phyloP scores from a whole-genome alignment of 2,329 filamentous ascomycete species.

The Rutstroemia sp. region DNA sequence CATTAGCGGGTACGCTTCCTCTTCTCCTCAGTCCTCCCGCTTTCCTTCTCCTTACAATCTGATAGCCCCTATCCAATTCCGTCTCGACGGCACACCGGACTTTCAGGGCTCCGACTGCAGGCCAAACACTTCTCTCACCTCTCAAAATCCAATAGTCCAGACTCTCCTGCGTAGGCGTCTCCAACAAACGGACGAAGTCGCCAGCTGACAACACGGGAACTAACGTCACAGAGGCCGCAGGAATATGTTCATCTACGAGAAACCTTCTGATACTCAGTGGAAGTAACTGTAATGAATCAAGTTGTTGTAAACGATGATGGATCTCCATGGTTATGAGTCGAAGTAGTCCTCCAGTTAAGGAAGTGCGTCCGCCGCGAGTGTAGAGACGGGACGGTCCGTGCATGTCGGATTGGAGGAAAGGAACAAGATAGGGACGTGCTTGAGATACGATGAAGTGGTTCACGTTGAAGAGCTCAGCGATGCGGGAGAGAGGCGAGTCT shows the following conservation, averaged over 20 bases:
- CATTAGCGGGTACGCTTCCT: conserved; percentile 26
- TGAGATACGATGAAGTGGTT: conserved; percentile 94
- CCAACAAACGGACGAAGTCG: conserved; percentile 74
- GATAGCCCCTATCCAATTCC: conserved; percentile 79
- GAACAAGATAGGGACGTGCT: conserved; percentile 81
- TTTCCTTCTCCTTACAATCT: conserved; percentile 57
- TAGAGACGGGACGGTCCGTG: conserved; percentile 62
- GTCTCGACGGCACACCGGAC: conserved; percentile 81
- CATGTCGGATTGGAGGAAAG: conserved; percentile 75
- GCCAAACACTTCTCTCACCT: conserved; percentile 87
- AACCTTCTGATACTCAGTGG: conserved; percentile 65
- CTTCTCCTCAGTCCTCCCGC: conserved; percentile 28
- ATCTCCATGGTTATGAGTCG: conserved; percentile 69
- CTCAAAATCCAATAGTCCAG: conserved; percentile 79
- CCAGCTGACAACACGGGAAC: conserved; percentile 67
- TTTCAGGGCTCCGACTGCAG: conserved; percentile 72
- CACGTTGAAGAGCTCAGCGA: conserved; percentile 62
- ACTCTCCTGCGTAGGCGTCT: conserved; percentile 68
- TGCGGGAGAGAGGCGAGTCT: conserved; percentile 51
- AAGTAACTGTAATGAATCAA: conserved; percentile 69
- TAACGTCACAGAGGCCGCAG: conserved; percentile 69
- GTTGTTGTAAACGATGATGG: conserved; percentile 71
- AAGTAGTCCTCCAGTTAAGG: conserved; percentile 50
- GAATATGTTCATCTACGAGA: conserved; percentile 74
- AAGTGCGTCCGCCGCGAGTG: conserved; percentile 51